Percentiles rank a stretch among this genome's conserved stretches.
These are phyloP conservation scores for Melaleuca quinquenervia DNA, from an alignment of 345 rosid genomes.

Conservation along the genomic window DNA sequence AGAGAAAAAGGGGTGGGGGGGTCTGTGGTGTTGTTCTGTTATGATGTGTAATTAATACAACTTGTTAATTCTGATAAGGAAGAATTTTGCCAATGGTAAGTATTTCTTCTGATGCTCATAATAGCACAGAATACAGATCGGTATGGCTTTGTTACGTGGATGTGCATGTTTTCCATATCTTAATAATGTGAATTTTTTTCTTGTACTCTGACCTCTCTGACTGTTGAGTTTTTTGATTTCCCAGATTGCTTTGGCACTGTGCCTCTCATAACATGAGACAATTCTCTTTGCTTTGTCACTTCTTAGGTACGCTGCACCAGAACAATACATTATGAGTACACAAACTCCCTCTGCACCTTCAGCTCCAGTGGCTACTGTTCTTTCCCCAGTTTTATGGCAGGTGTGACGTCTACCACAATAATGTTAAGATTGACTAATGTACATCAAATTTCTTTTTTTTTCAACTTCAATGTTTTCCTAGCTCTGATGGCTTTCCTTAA, in stretches of 20 bases:
- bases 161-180: neutral
- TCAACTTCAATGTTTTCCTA: neutral
- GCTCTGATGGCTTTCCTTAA: constrained; percentile 4
- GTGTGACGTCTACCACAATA: constrained; percentile 11
- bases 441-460: neutral
- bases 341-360: constrained; percentile 99
- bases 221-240: neutral
- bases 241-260: neutral
- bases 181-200: neutral
- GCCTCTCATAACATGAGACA: neutral
- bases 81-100: neutral
- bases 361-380: constrained; percentile 93
- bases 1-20: too few relatives aligned
- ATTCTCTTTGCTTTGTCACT: neutral
- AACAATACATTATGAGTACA: constrained; percentile 99
- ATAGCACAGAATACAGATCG: neutral
- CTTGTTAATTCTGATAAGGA: neutral
- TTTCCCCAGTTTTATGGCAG: constrained; percentile 98
- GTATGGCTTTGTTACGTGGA: neutral
- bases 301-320: constrained; percentile 87
- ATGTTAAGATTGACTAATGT: neutral
- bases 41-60: too few relatives aligned
- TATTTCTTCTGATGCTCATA: neutral
- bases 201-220: neutral
- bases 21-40: too few relatives aligned